Evolutionary conservation across 352 stramenopile species (phyloP), one percentile per base, ranked within the genome.

Genomic region (Blastocystis sp.): DNA sequence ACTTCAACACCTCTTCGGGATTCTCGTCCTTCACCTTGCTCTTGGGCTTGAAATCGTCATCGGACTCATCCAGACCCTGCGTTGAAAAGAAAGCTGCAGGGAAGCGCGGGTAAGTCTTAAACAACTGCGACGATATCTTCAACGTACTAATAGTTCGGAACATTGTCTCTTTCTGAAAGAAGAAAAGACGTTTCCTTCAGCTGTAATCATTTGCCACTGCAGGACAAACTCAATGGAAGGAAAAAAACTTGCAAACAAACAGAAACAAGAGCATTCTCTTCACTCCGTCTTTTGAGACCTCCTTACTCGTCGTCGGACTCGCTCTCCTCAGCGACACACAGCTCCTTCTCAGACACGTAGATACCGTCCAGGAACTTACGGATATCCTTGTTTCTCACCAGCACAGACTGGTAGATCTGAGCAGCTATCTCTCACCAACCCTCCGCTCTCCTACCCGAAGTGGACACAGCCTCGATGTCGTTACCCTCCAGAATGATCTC

Each of bases 291-390:
- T n/a, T n/a, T n/a, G n/a, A n/a, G n/a, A 59, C 7, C 51, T 3
- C 21, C 29, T 75, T 75, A 49, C 27, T 75, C 63, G 29, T 75
- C 63, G 27, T 75, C 63, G 8, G 14, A 8, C 36, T 75, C 63
- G 3, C 40, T 44, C 21, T 75, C 63, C 34, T 75, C 63, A 44
- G 63, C 63, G 46, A 75, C 63, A 32, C 63, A 67, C 57, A 67
- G 57, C 24, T 67, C 64, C 64, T 76, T 98, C 89, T 98, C 94
- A 49, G 91, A 97, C 67, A 99, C 95, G 91, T 99, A 99, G 90
- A 99, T 98, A 95, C 96, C 96, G 90, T 99, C 96, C 63, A 99
- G 92, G 92, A 99, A 99, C 92, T 99, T 99, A 97, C 96, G 96
- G 89, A 59, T 59, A 59, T 59, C 51, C 51, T 59, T 59, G 51